These are phyloP conservation scores for Cryptococcus sp. DNA, from an alignment of 1,284 basidiomycete genomes.

Conservation along the genomic window DNA sequence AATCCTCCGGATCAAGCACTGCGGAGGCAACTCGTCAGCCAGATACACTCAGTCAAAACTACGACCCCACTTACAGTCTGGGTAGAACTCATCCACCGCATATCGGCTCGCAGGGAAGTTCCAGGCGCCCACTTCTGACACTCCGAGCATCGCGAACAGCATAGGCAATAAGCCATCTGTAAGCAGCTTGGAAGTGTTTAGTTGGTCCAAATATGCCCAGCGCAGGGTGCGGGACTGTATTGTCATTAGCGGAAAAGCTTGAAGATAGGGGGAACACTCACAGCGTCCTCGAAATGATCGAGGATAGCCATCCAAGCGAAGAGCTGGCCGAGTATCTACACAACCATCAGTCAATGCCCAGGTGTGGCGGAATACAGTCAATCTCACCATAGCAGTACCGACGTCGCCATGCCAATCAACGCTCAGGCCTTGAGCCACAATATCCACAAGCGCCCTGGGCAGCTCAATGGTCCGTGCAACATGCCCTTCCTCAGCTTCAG, in stretches of 20 bases:
- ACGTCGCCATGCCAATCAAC: constrained; percentile 53
- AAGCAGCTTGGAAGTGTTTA: constrained; percentile 71
- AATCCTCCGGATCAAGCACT: constrained; percentile 64
- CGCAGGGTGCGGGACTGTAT: constrained; percentile 47
- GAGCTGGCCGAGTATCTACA: constrained; percentile 56
- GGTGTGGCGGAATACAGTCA: constrained; percentile 2
- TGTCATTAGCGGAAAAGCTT: constrained; percentile 3
- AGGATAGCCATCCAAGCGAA: constrained; percentile 88
- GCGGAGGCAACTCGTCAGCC: constrained; percentile 9
- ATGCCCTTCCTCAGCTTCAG: constrained; percentile 53
- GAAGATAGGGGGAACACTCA: constrained; percentile 53
- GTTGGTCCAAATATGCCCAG: constrained; percentile 75
- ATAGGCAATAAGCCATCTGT: constrained; percentile 70
- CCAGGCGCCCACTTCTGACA: constrained; percentile 51
- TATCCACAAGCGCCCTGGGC: constrained; percentile 66
- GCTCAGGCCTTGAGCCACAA: constrained; percentile 61
- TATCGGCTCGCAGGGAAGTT: constrained; percentile 63
- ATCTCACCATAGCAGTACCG: constrained; percentile 41
- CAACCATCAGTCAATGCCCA: neutral
- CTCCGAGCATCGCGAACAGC: constrained; percentile 68
- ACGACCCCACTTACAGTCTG: constrained; percentile 65
- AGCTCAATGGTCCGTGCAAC: constrained; percentile 55
- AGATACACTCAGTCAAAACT: neutral
- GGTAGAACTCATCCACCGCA: constrained; percentile 79
- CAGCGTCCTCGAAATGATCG: constrained; percentile 82